Evolutionary conservation across 495 filamentous ascomycete species (phyloP).

Genomic region (Umbilicaria muhlenbergii): DNA sequence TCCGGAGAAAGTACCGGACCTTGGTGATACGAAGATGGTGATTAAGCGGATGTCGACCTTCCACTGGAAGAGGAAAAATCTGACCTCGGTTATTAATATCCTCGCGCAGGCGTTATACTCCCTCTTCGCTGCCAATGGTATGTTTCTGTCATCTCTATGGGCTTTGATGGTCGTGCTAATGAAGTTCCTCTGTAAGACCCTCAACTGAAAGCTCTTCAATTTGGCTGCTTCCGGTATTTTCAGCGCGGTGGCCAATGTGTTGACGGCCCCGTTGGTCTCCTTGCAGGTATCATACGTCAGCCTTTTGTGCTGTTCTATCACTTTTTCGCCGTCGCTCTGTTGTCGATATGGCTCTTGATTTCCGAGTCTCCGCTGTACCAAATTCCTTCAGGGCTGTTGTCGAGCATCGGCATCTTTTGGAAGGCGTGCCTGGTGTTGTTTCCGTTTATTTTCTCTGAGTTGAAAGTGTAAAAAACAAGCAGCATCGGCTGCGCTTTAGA

Average conservation of each 20-base stretch:
- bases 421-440: slow-evolving; percentile 81
- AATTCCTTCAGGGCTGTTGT: slow-evolving; percentile 42
- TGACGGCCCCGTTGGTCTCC: slow-evolving; percentile 62
- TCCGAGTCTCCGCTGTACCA: slow-evolving; percentile 37
- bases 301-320: slow-evolving; percentile 74
- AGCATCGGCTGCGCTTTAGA: too few species aligned
- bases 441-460: slow-evolving; percentile 59
- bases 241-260: slow-evolving; percentile 53
- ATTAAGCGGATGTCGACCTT: slow-evolving; percentile 55
- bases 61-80: slow-evolving; percentile 73
- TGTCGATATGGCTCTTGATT: slow-evolving; percentile 70
- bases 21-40: slow-evolving; percentile 51
- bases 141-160: slow-evolving; percentile 5
- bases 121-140: slow-evolving; percentile 75
- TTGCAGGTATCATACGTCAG: slow-evolving; percentile 68
- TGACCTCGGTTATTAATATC: slow-evolving; percentile 85
- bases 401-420: slow-evolving; percentile 57
- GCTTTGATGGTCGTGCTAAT: background rate
- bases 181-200: slow-evolving; percentile 28
- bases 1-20: slow-evolving; percentile 45
- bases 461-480: slow-evolving; percentile 12
- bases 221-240: slow-evolving; percentile 91
- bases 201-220: slow-evolving; percentile 65
- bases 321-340: slow-evolving; percentile 85
- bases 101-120: slow-evolving; percentile 82